Percentiles rank a stretch among this genome's conserved stretches.
Evolutionary conservation across 2,329 filamentous ascomycete genomes (phyloP).

Genomic region (Dactylellina haptotyla): DNA sequence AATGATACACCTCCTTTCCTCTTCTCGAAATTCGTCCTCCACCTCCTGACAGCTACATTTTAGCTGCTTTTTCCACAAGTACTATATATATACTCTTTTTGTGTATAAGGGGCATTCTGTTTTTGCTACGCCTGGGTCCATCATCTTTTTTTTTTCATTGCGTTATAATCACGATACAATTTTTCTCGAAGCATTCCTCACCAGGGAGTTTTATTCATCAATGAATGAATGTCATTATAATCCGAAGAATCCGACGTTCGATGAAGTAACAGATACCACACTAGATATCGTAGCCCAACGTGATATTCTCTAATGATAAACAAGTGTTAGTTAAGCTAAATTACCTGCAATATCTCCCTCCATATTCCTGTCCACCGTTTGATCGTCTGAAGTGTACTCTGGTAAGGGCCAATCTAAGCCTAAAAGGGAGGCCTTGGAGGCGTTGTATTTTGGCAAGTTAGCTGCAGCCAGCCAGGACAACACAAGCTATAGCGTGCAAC

Average conservation of each 20-base stretch:
- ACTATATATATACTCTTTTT: conserved; percentile 52
- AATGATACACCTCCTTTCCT: conserved; percentile 4
- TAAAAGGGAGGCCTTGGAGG: too few species aligned
- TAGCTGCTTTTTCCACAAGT: conserved; percentile 37
- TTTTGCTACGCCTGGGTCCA: conserved; percentile 38
- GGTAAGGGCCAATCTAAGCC: too few species aligned
- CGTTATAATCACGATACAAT: conserved; percentile 52
- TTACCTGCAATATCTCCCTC: neutral
- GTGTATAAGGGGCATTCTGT: conserved; percentile 53
- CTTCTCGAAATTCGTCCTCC: neutral
- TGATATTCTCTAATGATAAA: too few species aligned
- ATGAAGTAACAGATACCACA: conserved; percentile 8
- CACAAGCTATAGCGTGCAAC: too few species aligned
- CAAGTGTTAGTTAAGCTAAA: too few species aligned
- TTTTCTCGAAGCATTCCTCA: conserved; percentile 43
- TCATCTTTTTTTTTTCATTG: conserved; percentile 32
- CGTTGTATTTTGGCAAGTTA: too few species aligned
- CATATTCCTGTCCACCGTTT: too few species aligned
- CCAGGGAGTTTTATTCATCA: conserved; percentile 39
- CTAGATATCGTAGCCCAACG: too few species aligned
- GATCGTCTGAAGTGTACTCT: too few species aligned
- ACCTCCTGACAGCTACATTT: conserved; percentile 12
- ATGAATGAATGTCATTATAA: conserved; percentile 53
- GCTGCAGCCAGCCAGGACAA: too few species aligned
- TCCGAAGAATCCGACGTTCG: conserved; percentile 40